A percentile compares a stretch with the other conserved stretches of the same genome.
phyloP scores from a whole-genome alignment of 805 yeast genomes.

The Wickerhamomyces subpelliculosus region DNA sequence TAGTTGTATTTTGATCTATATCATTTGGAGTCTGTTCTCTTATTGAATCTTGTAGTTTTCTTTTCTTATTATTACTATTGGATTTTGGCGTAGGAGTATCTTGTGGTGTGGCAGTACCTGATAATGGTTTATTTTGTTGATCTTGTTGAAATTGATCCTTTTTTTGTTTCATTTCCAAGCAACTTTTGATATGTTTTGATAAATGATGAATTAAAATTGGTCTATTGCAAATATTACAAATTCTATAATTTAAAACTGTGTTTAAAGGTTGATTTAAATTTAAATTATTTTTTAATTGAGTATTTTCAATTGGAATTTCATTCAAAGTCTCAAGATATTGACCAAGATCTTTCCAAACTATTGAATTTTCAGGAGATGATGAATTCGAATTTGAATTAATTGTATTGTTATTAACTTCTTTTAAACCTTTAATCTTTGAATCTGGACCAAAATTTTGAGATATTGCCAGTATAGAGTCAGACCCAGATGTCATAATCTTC shows the following conservation, averaged over 20 bases:
- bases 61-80: slow-evolving; percentile 8
- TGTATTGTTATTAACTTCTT: neutral
- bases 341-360: slow-evolving; percentile 27
- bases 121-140: neutral
- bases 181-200: slow-evolving; percentile 31
- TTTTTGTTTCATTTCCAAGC: slow-evolving; percentile 27
- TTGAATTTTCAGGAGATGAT: neutral
- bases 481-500: slow-evolving; percentile 19
- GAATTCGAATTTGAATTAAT: neutral
- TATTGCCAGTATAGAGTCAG: slow-evolving; percentile 8
- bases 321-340: slow-evolving; percentile 22
- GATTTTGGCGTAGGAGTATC: slow-evolving; percentile 1
- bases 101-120: slow-evolving; percentile 1
- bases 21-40: slow-evolving; percentile 14
- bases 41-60: slow-evolving; percentile 1
- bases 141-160: too few species aligned
- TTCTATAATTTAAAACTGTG: slow-evolving; percentile 33
- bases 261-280: slow-evolving; percentile 27
- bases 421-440: slow-evolving; percentile 20
- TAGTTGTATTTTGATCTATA: slow-evolving; percentile 2
- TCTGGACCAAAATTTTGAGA: slow-evolving; percentile 20
- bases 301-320: slow-evolving; percentile 5
- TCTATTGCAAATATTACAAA: slow-evolving; percentile 40
- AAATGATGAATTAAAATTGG: slow-evolving; percentile 35
- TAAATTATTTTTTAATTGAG: slow-evolving; percentile 16